Evolutionary conservation across 352 stramenopile species (phyloP).

Genomic region (Phytophthora colocasiae): DNA sequence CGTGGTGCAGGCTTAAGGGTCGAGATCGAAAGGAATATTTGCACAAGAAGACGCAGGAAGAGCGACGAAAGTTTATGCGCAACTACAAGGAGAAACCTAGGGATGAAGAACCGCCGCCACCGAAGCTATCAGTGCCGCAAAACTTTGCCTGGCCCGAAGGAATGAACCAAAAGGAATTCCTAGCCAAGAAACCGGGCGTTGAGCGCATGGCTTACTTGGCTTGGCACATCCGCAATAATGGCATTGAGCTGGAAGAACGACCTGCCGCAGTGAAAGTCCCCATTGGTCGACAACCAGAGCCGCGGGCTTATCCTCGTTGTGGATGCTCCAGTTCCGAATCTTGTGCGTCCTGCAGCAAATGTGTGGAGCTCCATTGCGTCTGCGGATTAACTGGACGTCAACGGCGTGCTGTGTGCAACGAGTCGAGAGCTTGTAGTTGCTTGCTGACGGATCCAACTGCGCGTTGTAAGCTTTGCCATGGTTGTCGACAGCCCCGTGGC

Average conservation of each 20-base stretch:
- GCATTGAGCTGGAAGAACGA: constrained; percentile 29
- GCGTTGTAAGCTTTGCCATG: constrained; percentile 64
- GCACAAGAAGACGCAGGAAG: constrained; percentile 3
- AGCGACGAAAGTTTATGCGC: neutral
- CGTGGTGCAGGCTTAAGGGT: constrained; percentile 3
- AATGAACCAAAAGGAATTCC: constrained; percentile 28
- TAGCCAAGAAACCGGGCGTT: constrained; percentile 31
- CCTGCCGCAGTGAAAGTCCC: constrained; percentile 5
- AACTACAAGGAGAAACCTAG: no score
- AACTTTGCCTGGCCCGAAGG: constrained; percentile 30
- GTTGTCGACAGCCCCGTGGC: constrained; percentile 47
- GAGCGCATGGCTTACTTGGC: constrained; percentile 39
- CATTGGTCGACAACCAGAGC: constrained; percentile 32
- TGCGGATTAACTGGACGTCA: constrained; percentile 44
- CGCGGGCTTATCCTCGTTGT: constrained; percentile 39
- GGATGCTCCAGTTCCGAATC: constrained; percentile 54
- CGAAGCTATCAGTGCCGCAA: constrained; percentile 3
- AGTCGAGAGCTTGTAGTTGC: constrained; percentile 77
- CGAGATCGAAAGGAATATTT: constrained; percentile 1
- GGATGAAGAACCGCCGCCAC: neutral
- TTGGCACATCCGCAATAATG: constrained; percentile 34
- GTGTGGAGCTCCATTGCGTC: constrained; percentile 66
- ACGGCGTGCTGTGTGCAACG: constrained; percentile 46
- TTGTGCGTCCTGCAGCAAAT: constrained; percentile 62
- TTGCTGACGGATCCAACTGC: constrained; percentile 22